phyloP scores from a whole-genome alignment of 768 basidiomycete species.

The Leccinum incarnatum region DNA sequence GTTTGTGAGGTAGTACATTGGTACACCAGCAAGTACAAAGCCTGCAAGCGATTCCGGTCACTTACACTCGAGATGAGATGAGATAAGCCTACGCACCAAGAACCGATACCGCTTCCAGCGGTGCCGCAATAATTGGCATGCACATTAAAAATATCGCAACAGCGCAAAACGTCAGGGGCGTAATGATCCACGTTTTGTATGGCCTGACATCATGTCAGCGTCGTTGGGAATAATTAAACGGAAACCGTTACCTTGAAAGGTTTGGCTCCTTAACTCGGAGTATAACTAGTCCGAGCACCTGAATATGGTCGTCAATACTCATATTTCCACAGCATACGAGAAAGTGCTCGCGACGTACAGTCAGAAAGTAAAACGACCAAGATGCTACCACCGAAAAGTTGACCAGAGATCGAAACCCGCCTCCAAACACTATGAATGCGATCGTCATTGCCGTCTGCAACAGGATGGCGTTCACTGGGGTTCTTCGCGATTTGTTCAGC shows the following conservation, averaged over 20 bases:
- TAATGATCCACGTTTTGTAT: conserved; percentile 89
- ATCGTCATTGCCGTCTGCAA: conserved; percentile 76
- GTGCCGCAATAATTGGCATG: conserved; percentile 95
- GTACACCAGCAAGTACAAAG: conserved; percentile 76
- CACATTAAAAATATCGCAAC: conserved; percentile 63
- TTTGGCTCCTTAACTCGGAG: conserved; percentile 88
- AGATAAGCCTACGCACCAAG: conserved; percentile 52
- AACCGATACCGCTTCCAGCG: conserved; percentile 82
- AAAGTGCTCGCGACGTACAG: conserved; percentile 45
- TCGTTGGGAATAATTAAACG: not conserved
- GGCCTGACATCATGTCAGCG: conserved; percentile 50
- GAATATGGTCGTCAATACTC: not conserved
- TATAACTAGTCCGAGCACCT: conserved; percentile 88
- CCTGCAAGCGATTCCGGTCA: conserved; percentile 38
- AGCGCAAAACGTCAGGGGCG: conserved; percentile 85
- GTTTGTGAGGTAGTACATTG: conserved; percentile 80
- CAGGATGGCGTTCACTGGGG: conserved; percentile 85
- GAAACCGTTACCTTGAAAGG: conserved; percentile 60
- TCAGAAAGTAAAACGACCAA: conserved; percentile 87
- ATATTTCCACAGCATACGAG: not conserved
- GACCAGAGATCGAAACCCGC: conserved; percentile 84
- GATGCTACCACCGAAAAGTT: conserved; percentile 87
- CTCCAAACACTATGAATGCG: conserved; percentile 78
- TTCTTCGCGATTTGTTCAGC: conserved; percentile 69
- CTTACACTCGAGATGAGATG: not conserved